Conservation (phyloP, 2,329 filamentous ascomycete genomes). For the Teratosphaeria destructans region DNA sequence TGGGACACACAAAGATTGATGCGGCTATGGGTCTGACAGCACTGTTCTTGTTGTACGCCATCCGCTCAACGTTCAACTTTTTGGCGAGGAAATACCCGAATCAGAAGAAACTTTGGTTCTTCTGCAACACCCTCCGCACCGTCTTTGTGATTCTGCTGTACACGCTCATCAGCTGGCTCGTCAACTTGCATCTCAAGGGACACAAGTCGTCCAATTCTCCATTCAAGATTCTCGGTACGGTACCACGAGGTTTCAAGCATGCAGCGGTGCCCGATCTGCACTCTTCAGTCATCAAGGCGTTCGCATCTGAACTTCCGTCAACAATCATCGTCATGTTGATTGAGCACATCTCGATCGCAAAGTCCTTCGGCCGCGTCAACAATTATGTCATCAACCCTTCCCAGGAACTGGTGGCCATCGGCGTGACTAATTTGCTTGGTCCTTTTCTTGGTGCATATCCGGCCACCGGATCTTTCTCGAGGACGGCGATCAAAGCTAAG, state of each 20-base stretch:
- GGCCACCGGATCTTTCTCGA: conserved; percentile 88
- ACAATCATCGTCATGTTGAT: conserved; percentile 90
- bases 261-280: conserved; percentile 64
- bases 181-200: conserved; percentile 53
- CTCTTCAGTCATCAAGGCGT: conserved; percentile 53
- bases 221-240: conserved; percentile 64
- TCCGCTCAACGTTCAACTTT: conserved; percentile 55
- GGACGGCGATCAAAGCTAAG: conserved; percentile 95
- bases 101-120: conserved; percentile 70
- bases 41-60: conserved; percentile 63
- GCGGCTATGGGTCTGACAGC: conserved; percentile 83
- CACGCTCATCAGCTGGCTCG: conserved; percentile 79
- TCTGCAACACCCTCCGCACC: conserved; percentile 79
- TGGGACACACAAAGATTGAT: conserved; percentile 60
- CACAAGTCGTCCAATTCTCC: conserved; percentile 32
- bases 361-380: conserved; percentile 91
- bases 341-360: conserved; percentile 94
- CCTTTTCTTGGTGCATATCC: conserved; percentile 89
- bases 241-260: conserved; percentile 80
- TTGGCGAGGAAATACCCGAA: conserved; percentile 59
- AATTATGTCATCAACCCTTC: conserved; percentile 94
- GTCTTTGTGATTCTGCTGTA: conserved; percentile 87
- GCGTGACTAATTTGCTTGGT: conserved; percentile 77
- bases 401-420: conserved; percentile 91
- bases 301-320: conserved; percentile 65